Base-by-base conservation (phyloP, 2,329 filamentous ascomycete genomes). In the Dothidotthia symphoricarpi region DNA sequence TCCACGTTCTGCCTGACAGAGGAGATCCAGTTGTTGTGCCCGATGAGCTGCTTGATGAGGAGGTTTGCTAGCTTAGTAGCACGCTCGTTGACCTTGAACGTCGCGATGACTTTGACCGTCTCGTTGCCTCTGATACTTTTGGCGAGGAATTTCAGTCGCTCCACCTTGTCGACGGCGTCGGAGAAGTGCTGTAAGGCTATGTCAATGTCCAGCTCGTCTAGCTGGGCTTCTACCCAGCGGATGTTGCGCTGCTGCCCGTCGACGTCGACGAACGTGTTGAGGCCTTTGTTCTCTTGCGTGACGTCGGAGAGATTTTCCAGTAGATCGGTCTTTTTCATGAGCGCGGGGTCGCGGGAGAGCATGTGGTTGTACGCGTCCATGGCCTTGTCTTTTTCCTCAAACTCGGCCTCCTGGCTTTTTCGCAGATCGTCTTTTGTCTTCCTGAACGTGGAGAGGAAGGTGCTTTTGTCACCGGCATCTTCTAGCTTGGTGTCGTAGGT, bases 221-320 rank as follows among this genome's bases (percentile, higher is more conserved):
- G 86, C 68, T 97, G 88, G 35, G 83, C 82, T 64, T 98, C 93
- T 0, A 98, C 88, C 88, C 88, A 96, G 36, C 91, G 86, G 31
- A 98, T 77, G 62, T 93, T 96, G 63, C 97, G 88, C 66, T 96
- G 90, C 58, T 95, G 95, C 32, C 93, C 93, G 57, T 97, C 93
- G 11, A 95, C 88, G 56, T 98, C 93, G 51, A 98, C 90, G 38
- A 95, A 79, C 70, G 95, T 85, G 45, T 75, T 80, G 13, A 72
- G 71, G 26, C 73, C 72, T 63, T 94, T 87, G 60, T 88, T 88
- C 55, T 85, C 82, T 22, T 22, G 19, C 46, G 83, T 81, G 2
- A 60, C 66, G 4, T 68, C 66, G 4, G 88, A 88, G 8, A 89
- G 69, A 6, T 81, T 85, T 59, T 93, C 88, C 11, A 95, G 76